Conservation (phyloP, 768 basidiomycete species). For the Amanita exitialis region DNA sequence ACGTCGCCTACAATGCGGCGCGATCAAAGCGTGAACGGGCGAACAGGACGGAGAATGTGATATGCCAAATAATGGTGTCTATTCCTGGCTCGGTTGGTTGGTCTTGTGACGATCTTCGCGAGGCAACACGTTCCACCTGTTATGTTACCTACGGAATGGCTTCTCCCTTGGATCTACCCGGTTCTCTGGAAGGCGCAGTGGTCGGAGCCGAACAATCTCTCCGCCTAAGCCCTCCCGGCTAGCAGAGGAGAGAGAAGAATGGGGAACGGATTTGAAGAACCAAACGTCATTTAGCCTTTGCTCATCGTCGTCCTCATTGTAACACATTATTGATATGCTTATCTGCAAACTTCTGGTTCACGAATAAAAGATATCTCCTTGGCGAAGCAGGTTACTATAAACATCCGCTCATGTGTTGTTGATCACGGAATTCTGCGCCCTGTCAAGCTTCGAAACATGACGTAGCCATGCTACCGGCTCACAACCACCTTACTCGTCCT, state of each 20-base stretch:
- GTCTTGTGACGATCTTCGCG: background rate
- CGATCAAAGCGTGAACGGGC: background rate
- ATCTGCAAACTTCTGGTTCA: too few species aligned
- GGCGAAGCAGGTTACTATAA: background rate
- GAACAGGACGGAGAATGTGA: background rate
- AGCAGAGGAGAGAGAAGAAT: background rate
- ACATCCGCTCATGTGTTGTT: background rate
- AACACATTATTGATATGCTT: too few species aligned
- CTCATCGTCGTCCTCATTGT: too few species aligned
- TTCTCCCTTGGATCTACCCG: background rate
- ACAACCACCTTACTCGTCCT: background rate
- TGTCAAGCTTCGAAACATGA: background rate
- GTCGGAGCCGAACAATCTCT: background rate
- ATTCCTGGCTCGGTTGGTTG: background rate
- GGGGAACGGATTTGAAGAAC: too few species aligned
- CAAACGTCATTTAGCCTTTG: too few species aligned
- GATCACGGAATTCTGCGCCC: constrained; percentile 10
- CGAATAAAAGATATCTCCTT: too few species aligned
- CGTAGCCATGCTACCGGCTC: background rate
- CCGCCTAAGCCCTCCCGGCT: background rate
- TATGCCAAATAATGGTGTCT: background rate
- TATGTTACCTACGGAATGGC: background rate
- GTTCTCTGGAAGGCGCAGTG: background rate
- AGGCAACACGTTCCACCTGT: background rate
- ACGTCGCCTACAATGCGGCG: background rate